phyloP scores from a whole-genome alignment of 192 early-diverging fungal genomes.

The Allomyces macrogynus region DNA sequence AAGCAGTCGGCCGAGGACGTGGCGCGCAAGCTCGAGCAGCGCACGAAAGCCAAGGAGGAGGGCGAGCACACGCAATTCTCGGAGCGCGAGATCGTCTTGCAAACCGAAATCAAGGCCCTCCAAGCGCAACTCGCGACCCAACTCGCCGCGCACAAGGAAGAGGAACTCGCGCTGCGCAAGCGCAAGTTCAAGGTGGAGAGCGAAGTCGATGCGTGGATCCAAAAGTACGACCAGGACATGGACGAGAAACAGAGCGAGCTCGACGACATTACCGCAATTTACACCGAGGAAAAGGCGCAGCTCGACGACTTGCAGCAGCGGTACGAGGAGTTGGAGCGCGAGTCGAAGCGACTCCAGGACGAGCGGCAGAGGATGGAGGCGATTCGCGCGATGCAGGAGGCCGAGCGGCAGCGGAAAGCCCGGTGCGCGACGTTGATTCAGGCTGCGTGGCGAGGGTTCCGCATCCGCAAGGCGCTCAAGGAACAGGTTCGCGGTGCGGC shows the following conservation, averaged over 20 bases:
- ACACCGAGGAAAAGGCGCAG: slow-evolving; percentile 29
- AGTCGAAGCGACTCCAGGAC: slow-evolving; percentile 26
- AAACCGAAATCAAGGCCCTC: slow-evolving; percentile 14
- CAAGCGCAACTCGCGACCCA: slow-evolving; percentile 10
- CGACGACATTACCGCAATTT: slow-evolving; percentile 31
- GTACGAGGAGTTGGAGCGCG: slow-evolving; percentile 21
- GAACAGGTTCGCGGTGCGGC: slow-evolving; percentile 5
- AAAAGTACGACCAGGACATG: slow-evolving; percentile 43
- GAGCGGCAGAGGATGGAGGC: slow-evolving; percentile 7
- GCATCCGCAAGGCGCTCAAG: slow-evolving; percentile 17
- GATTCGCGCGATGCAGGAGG: slow-evolving; percentile 13
- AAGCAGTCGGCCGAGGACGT: slow-evolving; percentile 37
- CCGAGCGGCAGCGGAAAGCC: slow-evolving; percentile 7
- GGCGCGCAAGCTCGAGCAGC: slow-evolving; percentile 26
- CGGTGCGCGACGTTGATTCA: slow-evolving; percentile 21
- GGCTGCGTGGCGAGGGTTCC: slow-evolving; percentile 20
- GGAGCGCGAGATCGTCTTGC: slow-evolving; percentile 20
- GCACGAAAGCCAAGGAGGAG: slow-evolving; percentile 36
- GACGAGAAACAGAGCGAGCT: slow-evolving; percentile 35
- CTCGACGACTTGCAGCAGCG: slow-evolving; percentile 26
- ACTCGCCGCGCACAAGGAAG: slow-evolving; percentile 19
- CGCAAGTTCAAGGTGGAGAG: slow-evolving; percentile 35
- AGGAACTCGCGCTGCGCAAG: slow-evolving; percentile 29
- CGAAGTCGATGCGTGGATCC: slow-evolving; percentile 46
- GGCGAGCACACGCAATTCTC: slow-evolving; percentile 19